Conservation (phyloP, 1,139 yeast genomes). For the Diutina ranongensis region DNA sequence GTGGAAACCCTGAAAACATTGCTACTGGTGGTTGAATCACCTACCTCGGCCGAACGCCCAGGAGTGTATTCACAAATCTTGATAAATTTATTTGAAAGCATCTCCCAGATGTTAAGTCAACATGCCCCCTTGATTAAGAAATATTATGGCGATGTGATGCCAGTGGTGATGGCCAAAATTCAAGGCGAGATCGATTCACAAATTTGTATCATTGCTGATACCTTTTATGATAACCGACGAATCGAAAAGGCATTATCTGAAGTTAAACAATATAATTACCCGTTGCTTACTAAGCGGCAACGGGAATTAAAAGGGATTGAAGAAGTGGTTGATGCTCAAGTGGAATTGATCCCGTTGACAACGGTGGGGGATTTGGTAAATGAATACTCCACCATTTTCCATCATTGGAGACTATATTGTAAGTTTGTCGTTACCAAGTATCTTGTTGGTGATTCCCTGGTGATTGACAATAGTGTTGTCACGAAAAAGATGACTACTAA, state of each 20-base stretch:
- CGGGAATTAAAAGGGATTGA: neutral
- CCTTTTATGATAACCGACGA: conserved; percentile 66
- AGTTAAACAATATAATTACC: conserved; percentile 47
- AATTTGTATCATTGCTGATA: conserved; percentile 77
- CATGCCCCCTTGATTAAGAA: conserved; percentile 70
- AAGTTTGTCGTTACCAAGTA: conserved; percentile 59
- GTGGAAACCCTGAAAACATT: conserved; percentile 65
- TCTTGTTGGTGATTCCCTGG: conserved; percentile 8
- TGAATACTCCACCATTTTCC: conserved; percentile 67
- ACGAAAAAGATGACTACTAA: conserved; percentile 43
- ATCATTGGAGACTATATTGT: conserved; percentile 80
- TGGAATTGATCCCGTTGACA: conserved; percentile 26
- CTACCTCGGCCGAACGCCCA: conserved; percentile 19
- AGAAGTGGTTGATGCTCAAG: conserved; percentile 10
- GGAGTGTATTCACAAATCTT: conserved; percentile 58
- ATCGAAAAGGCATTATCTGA: conserved; percentile 46
- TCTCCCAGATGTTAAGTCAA: conserved; percentile 75
- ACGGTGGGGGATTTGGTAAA: conserved; percentile 46
- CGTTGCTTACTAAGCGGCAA: conserved; percentile 21
- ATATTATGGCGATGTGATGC: conserved; percentile 64
- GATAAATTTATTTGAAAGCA: conserved; percentile 70
- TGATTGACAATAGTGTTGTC: conserved; percentile 39
- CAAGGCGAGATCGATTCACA: conserved; percentile 88
- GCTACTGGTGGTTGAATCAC: conserved; percentile 23
- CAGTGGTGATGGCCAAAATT: conserved; percentile 55